Percentiles rank a stretch among this genome's conserved stretches.
Conservation (phyloP, 75 land plant genomes). For the Pseudotsuga menziesii region DNA sequence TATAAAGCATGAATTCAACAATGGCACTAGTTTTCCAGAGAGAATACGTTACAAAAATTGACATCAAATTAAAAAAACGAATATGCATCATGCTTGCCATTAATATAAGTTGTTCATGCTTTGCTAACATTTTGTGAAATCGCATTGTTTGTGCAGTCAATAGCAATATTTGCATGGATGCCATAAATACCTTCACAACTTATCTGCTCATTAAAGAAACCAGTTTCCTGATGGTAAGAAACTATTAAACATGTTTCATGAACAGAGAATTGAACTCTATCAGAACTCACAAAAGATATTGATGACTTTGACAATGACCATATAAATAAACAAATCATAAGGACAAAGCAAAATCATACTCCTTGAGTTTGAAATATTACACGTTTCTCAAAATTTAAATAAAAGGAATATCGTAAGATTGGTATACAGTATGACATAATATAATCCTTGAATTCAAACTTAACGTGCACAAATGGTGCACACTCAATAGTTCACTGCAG, state of each 20-base stretch:
- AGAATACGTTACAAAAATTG: too few species aligned
- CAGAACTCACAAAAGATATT: not conserved
- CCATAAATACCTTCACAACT: not conserved
- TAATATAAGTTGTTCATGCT: not conserved
- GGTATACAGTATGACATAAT: not conserved
- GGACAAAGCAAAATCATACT: not conserved
- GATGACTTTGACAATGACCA: not conserved
- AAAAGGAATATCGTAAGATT: not conserved
- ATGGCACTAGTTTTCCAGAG: too few species aligned
- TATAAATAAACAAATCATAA: not conserved
- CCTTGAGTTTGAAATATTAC: not conserved
- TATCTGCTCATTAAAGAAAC: not conserved
- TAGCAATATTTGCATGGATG: not conserved
- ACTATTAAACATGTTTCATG: not conserved
- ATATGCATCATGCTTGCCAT: not conserved
- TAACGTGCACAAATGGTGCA: slow-evolving; percentile 4
- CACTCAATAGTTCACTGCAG: not conserved
- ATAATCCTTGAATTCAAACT: not conserved
- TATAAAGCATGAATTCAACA: too few species aligned
- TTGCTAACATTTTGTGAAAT: not conserved
- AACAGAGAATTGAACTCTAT: not conserved
- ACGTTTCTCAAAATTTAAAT: not conserved
- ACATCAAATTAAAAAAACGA: too few species aligned
- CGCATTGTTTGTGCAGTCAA: not conserved
- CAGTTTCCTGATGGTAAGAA: not conserved